Evolutionary conservation across 768 basidiomycete species (phyloP).

Genomic region (Phallus indusiatus): DNA sequence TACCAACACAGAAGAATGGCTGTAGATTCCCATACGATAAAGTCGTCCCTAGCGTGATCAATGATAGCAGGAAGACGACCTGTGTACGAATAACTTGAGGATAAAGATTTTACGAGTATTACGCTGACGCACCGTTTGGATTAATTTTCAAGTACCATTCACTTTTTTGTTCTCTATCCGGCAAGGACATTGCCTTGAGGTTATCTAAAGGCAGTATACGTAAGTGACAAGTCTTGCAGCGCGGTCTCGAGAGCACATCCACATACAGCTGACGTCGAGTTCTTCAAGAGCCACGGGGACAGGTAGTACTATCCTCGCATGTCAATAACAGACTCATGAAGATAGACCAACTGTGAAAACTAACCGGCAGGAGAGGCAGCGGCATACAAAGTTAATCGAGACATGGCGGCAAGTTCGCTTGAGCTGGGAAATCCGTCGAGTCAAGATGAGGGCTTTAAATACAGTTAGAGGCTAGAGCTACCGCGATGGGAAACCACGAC

Average conservation of each 20-base stretch:
- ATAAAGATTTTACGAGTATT: not conserved
- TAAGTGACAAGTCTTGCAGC: not conserved
- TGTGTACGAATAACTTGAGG: not conserved
- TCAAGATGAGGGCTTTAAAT: too few relatives aligned
- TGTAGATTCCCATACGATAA: slow-evolving; percentile 64
- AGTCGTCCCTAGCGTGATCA: slow-evolving; percentile 45
- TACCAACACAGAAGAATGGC: slow-evolving; percentile 73
- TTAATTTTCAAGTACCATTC: slow-evolving; percentile 7
- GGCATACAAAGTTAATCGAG: too few relatives aligned
- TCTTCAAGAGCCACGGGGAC: slow-evolving; percentile 2
- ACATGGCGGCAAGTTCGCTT: too few relatives aligned
- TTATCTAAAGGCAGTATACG: not conserved
- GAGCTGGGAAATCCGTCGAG: too few relatives aligned
- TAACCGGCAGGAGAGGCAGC: too few relatives aligned
- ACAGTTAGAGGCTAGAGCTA: too few relatives aligned
- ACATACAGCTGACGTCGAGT: slow-evolving; percentile 1
- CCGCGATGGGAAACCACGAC: too few relatives aligned
- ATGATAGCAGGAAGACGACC: slow-evolving; percentile 58
- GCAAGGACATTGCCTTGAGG: not conserved
- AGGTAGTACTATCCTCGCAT: not conserved
- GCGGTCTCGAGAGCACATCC: not conserved
- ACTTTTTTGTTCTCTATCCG: slow-evolving; percentile 2
- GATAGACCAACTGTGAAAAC: too few relatives aligned
- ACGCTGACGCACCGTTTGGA: not conserved
- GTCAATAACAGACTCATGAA: too few relatives aligned